Conservation (phyloP, 106 monocot genomes). For the Amphibolis antarctica region DNA sequence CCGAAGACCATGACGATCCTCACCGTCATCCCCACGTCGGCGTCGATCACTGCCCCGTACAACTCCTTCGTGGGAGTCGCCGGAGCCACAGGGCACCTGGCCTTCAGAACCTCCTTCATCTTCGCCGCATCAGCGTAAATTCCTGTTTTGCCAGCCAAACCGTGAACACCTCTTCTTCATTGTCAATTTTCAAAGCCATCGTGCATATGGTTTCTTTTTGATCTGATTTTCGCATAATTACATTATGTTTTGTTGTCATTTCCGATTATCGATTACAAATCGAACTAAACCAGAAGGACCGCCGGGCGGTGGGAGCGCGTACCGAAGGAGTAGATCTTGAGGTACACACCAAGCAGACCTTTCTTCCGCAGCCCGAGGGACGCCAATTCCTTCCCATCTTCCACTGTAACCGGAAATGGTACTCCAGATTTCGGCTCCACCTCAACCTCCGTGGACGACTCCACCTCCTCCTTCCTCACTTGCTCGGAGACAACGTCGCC, state of each 20-base stretch:
- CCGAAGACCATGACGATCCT: conserved; percentile 47
- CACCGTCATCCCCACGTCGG: conserved; percentile 26
- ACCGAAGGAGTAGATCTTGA: conserved; percentile 64
- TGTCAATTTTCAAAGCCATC: neutral
- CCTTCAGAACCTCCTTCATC: conserved; percentile 30
- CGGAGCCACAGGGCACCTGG: conserved; percentile 21
- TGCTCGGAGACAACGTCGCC: neutral
- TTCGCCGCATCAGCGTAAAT: conserved; percentile 38
- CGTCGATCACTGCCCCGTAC: conserved; percentile 37
- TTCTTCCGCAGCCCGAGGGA: conserved; percentile 39
- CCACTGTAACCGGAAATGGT: conserved; percentile 26
- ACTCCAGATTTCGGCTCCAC: conserved; percentile 39
- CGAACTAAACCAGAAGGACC: neutral
- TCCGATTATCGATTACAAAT: too few species aligned
- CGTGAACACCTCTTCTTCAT: neutral
- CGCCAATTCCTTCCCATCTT: conserved; percentile 32
- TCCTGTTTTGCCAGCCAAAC: conserved; percentile 11
- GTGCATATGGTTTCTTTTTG: too few species aligned
- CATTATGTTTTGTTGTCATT: too few species aligned
- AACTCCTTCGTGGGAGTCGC: conserved; percentile 34
- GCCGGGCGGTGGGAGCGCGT: neutral
- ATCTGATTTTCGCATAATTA: too few species aligned
- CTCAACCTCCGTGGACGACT: conserved; percentile 8
- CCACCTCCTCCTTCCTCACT: neutral
- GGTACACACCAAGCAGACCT: conserved; percentile 25